phyloP scores from a whole-genome alignment of 305 asterid species.

The Fraxinus greggii region DNA sequence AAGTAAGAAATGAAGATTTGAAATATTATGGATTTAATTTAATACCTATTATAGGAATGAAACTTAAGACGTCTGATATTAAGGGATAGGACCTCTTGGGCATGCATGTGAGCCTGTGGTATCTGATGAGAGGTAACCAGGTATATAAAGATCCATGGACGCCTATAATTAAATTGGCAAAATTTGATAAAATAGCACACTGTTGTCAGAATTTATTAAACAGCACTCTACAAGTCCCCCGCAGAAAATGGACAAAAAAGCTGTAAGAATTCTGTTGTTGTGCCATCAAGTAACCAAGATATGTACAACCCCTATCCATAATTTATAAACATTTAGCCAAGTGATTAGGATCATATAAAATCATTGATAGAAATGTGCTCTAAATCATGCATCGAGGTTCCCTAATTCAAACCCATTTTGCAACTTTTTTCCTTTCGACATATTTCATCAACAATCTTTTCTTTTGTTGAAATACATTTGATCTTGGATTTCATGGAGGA shows the following conservation, averaged over 20 bases:
- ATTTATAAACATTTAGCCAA: neutral
- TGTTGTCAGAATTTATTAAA: neutral
- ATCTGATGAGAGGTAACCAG: neutral
- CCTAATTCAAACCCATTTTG: neutral
- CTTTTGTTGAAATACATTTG: neutral
- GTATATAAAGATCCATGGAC: neutral
- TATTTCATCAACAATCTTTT: neutral
- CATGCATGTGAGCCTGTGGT: neutral
- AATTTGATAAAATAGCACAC: neutral
- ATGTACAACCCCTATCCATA: neutral
- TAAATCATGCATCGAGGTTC: neutral
- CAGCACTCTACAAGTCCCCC: neutral
- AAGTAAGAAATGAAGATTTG: neutral
- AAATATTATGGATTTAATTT: neutral
- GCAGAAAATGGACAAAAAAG: neutral
- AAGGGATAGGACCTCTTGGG: neutral
- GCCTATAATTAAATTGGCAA: neutral
- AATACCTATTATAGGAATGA: neutral
- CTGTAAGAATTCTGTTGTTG: neutral
- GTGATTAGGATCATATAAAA: neutral
- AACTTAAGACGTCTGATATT: neutral
- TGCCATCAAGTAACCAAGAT: neutral
- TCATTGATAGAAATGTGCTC: neutral
- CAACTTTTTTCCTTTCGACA: neutral
- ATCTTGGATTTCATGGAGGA: neutral